Base-by-base conservation (phyloP, 331 rosid species). In the Rhamnella rubrinervis region DNA sequence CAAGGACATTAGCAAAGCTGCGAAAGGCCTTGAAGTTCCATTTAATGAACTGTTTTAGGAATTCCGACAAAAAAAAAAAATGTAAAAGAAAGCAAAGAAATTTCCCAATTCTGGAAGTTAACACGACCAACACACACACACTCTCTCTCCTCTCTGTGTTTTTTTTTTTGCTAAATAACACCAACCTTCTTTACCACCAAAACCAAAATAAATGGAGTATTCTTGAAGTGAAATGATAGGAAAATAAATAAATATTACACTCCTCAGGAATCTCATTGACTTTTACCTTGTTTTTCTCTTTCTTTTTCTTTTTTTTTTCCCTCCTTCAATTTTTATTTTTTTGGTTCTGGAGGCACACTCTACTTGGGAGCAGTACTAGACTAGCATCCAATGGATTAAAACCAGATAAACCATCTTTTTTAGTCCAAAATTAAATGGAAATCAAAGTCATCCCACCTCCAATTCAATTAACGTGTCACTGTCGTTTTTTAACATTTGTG, bases 71-170 rank as follows among this genome's bases (percentile, higher is more conserved):
- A 49, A 9, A 7, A 17, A 2, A 8, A 25, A 17, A 7, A 60
- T 26, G 49, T 3, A 35, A 13, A 55, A 14, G 49, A 4, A 11
- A 63, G 55, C 13, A 39, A 18, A n/a, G 14, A 44, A 40, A 20
- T 46, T 35, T 12, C 38, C 51, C 64, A 68, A 40, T 52, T 41
- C 39, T 19, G 73, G 70, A 68, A 68, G 79, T 62, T 59, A 67
- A 61, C 23, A 37, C 37, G 46, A 38, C 20, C 63, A 50, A 25
- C 39, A 59, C n/a, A 50, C 49, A 41, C 35, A 31, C 61, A 41
- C 51, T 64, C 37, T n/a, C 57, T 47, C 57, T 44, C 35, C 38
- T 2, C 38, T 61, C 6, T 51, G 1, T 51, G 7, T 12, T 4
- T 16, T 52, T 16, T 52, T 52, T 52, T 52, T 52, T 52, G 57